These are phyloP conservation scores for Coelastrella sp. DNA, from an alignment of 139 green algal species.

Conservation along the genomic window DNA sequence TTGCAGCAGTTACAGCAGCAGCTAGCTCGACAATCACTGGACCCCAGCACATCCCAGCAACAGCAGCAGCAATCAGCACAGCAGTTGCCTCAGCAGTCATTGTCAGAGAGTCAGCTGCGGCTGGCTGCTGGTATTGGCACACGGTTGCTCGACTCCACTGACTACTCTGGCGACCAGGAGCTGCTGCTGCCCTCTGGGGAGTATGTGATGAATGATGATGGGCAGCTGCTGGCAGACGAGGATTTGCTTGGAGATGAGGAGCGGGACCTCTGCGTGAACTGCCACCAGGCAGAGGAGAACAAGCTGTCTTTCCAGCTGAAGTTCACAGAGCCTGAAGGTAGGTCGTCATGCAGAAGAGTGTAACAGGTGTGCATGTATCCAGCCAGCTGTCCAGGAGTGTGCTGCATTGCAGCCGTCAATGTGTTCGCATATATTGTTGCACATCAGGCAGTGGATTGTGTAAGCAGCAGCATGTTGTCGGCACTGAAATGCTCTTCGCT, in stretches of 20 bases:
- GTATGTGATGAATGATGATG: background rate
- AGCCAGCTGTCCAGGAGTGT: background rate
- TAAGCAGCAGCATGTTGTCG: background rate
- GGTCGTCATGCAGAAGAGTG: background rate
- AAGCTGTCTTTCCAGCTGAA: conserved; percentile 83
- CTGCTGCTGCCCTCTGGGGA: conserved; percentile 1
- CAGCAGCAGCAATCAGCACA: conserved; percentile 14
- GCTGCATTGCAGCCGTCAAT: background rate
- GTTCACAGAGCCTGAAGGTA: conserved; percentile 75
- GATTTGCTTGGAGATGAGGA: conserved; percentile 34
- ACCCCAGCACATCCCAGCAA: background rate
- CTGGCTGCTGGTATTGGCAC: conserved; percentile 18
- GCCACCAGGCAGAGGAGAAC: conserved; percentile 75
- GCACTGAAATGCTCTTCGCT: background rate
- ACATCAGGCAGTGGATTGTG: too few relatives aligned
- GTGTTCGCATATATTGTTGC: background rate
- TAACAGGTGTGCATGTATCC: background rate
- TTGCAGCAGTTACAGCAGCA: conserved; percentile 2
- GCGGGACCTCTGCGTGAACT: conserved; percentile 74
- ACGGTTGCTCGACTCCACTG: background rate
- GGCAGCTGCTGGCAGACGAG: conserved; percentile 33
- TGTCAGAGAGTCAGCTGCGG: background rate
- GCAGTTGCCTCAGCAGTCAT: conserved; percentile 17
- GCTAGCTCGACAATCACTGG: conserved; percentile 11
- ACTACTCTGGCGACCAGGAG: conserved; percentile 28